These are phyloP conservation scores for Fonsecaea pedrosoi DNA, from an alignment of 2,329 filamentous ascomycete species.

Conservation along the genomic window DNA sequence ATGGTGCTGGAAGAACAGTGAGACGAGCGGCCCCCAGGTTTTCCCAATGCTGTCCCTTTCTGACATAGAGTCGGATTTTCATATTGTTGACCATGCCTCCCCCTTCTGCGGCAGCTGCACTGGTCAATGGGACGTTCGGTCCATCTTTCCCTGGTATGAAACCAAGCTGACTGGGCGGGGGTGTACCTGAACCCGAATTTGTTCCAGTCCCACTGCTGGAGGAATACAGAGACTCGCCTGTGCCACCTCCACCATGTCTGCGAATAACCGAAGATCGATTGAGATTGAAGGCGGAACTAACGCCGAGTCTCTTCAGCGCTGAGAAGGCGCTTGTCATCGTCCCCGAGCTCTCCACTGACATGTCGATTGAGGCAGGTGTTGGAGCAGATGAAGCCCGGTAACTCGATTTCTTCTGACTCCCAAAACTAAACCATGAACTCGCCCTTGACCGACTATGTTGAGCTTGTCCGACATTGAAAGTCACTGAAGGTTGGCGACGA, in stretches of 20 bases:
- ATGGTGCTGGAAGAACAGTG: conserved; percentile 72
- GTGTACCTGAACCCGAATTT: conserved; percentile 50
- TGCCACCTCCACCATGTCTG: conserved; percentile 46
- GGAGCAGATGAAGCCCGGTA: conserved; percentile 64
- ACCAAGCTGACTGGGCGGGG: conserved; percentile 48
- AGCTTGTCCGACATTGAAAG: conserved; percentile 63
- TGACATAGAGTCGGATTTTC: conserved; percentile 83
- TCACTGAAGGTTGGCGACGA: conserved; percentile 56
- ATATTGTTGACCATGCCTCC: conserved; percentile 75
- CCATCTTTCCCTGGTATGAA: conserved; percentile 63
- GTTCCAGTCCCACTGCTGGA: conserved; percentile 43
- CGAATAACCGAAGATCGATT: conserved; percentile 72
- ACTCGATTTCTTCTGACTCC: conserved; percentile 58
- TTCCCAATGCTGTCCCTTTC: conserved; percentile 80
- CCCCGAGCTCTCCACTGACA: conserved; percentile 67
- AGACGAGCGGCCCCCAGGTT: conserved; percentile 86
- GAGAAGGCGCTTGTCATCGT: conserved; percentile 80
- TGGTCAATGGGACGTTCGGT: conserved; percentile 49
- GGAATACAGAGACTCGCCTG: conserved; percentile 60
- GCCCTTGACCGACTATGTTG: conserved; percentile 54
- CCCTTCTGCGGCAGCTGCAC: conserved; percentile 56
- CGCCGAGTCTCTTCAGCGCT: conserved; percentile 75
- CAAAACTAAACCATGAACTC: conserved; percentile 57
- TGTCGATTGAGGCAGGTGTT: conserved; percentile 60
- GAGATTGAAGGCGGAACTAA: conserved; percentile 80